Percentiles rank a stretch among this genome's conserved stretches.
These are phyloP conservation scores for Aristolochia californica DNA, from an alignment of 164 flowering plant genomes.

Conservation along the genomic window DNA sequence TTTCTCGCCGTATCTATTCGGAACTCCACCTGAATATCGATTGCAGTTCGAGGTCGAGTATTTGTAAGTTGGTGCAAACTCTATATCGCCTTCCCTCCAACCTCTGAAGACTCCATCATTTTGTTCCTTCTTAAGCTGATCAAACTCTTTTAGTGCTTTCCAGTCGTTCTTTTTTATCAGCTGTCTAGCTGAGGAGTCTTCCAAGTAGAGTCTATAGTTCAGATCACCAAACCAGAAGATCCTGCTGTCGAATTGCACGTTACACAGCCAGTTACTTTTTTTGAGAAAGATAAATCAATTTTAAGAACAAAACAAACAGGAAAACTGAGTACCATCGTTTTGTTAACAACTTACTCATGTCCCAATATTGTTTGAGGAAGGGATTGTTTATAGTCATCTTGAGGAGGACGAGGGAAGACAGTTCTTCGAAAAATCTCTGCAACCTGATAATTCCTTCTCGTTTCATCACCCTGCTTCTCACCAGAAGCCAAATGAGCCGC, in stretches of 20 bases:
- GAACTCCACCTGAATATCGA: constrained; percentile 54
- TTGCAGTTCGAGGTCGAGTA: constrained; percentile 47
- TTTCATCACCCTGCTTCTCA: constrained; percentile 65
- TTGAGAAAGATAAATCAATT: no score
- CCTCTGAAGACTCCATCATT: constrained; percentile 80
- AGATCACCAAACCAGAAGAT: constrained; percentile 88
- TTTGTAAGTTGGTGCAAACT: constrained; percentile 83
- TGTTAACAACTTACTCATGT: constrained; percentile 66
- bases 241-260: constrained; percentile 46
- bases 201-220: constrained; percentile 58
- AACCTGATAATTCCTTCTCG: constrained; percentile 56
- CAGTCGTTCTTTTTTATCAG: constrained; percentile 52
- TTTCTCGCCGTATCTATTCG: constrained; percentile 53
- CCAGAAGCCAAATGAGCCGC: constrained; percentile 75
- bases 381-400: constrained; percentile 15
- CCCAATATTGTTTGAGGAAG: constrained; percentile 62
- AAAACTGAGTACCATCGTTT: no score
- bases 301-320: no score
- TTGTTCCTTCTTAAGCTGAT: constrained; percentile 54
- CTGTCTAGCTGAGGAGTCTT: constrained; percentile 46
- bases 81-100: constrained; percentile 67
- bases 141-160: constrained; percentile 53
- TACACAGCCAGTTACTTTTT: no score
- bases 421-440: constrained; percentile 62
- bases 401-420: constrained; percentile 35